Evolutionary conservation across 305 asterid genomes (phyloP).

Genomic region (Plantago lanceolata): DNA sequence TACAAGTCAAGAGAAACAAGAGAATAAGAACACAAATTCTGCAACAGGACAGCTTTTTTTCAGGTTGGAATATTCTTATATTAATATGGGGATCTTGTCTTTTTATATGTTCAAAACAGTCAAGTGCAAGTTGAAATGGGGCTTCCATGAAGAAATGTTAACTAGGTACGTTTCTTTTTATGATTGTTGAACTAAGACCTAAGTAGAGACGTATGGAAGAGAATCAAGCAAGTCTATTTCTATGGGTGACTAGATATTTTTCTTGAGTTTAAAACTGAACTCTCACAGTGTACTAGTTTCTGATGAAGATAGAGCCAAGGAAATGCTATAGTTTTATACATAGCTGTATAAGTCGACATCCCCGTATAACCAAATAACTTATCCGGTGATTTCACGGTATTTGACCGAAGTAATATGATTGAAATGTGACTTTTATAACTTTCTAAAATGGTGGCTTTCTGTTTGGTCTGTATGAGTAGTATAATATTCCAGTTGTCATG

Average conservation of each 20-base stretch:
- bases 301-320: too few relatives aligned
- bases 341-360: too few relatives aligned
- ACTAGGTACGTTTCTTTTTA: neutral
- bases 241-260: too few relatives aligned
- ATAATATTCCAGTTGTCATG: neutral
- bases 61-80: neutral
- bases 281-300: too few relatives aligned
- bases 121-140: neutral
- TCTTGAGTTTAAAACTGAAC: too few relatives aligned
- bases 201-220: conserved; percentile 5
- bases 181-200: neutral
- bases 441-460: conserved; percentile 4
- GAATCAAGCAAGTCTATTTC: neutral
- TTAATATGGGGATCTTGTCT: neutral
- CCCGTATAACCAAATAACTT: too few relatives aligned
- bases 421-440: neutral
- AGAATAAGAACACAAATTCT: neutral
- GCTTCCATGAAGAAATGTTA: neutral
- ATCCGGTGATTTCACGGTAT: too few relatives aligned
- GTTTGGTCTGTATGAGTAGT: neutral
- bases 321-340: too few relatives aligned
- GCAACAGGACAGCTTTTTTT: neutral
- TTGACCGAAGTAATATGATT: neutral
- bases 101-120: neutral
- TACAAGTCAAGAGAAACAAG: neutral